These are phyloP conservation scores for Cystoderma amianthinum DNA, from an alignment of 768 basidiomycete species.

Conservation along the genomic window DNA sequence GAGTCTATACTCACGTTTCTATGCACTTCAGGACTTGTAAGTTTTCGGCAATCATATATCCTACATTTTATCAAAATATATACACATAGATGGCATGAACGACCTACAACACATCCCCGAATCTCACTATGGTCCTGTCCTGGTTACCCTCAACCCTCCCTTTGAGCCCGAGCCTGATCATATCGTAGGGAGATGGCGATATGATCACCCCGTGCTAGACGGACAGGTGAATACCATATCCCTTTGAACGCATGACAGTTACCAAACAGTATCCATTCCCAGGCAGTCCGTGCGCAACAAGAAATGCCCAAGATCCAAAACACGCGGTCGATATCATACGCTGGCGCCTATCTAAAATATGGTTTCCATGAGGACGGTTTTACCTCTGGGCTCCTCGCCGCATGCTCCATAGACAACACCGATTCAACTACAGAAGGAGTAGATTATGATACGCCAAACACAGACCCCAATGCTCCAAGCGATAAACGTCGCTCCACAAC, in stretches of 20 bases:
- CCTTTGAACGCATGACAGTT: no score
- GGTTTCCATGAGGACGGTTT: slow-evolving; percentile 85
- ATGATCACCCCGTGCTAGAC: slow-evolving; percentile 67
- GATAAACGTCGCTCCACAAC: no score
- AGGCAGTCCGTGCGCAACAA: slow-evolving; percentile 51
- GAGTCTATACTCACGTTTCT: no score
- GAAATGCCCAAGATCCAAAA: slow-evolving; percentile 55
- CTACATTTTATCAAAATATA: background rate
- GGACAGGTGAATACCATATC: slow-evolving; percentile 37
- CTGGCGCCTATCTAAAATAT: slow-evolving; percentile 68
- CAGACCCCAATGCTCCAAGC: background rate
- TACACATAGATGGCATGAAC: slow-evolving; percentile 62
- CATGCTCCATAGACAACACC: slow-evolving; percentile 21
- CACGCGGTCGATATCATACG: slow-evolving; percentile 52
- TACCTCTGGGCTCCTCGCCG: slow-evolving; percentile 35
- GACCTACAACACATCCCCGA: slow-evolving; percentile 62
- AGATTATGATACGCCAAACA: background rate
- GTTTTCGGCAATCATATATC: background rate
- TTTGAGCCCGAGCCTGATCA: slow-evolving; percentile 44
- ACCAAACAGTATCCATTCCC: no score
- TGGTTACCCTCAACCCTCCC: slow-evolving; percentile 71
- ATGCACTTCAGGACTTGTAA: no score
- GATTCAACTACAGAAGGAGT: no score
- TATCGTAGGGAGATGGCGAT: slow-evolving; percentile 44
- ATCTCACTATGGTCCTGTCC: slow-evolving; percentile 47